phyloP scores from a whole-genome alignment of 1,139 yeast species.

The Hansenula lynferdii region DNA sequence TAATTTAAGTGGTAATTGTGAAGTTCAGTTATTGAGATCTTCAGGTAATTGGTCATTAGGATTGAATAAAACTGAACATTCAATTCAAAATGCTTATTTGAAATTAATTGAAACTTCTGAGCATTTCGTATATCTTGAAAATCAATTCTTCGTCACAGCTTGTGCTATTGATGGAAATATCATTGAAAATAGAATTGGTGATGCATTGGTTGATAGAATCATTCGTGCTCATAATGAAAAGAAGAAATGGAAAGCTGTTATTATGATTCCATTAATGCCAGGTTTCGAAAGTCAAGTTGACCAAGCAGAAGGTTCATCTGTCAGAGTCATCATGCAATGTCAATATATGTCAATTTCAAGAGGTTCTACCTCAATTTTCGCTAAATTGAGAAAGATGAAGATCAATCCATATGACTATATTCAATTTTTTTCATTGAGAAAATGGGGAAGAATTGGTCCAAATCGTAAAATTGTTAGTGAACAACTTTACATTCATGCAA shows the following conservation, averaged over 20 bases:
- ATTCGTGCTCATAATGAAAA: slow-evolving; percentile 79
- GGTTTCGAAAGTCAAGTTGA: slow-evolving; percentile 96
- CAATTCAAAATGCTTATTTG: slow-evolving; percentile 90
- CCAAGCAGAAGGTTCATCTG: slow-evolving; percentile 88
- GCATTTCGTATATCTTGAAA: slow-evolving; percentile 91
- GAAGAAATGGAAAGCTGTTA: slow-evolving; percentile 83
- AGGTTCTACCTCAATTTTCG: slow-evolving; percentile 87
- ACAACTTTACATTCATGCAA: slow-evolving; percentile 91
- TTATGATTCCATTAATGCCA: slow-evolving; percentile 94
- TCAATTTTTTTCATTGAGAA: slow-evolving; percentile 85
- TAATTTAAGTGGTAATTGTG: slow-evolving; percentile 70
- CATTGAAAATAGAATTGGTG: slow-evolving; percentile 88
- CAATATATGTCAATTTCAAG: slow-evolving; percentile 92
- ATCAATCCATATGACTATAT: slow-evolving; percentile 89
- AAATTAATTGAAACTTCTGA: slow-evolving; percentile 88
- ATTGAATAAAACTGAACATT: slow-evolving; percentile 73
- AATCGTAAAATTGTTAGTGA: slow-evolving; percentile 75
- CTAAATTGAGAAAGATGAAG: slow-evolving; percentile 71
- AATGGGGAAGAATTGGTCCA: slow-evolving; percentile 93
- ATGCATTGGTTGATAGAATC: slow-evolving; percentile 92
- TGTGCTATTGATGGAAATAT: slow-evolving; percentile 82
- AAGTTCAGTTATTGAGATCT: slow-evolving; percentile 83
- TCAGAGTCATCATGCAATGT: slow-evolving; percentile 94
- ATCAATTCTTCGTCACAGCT: slow-evolving; percentile 89
- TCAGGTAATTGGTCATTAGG: slow-evolving; percentile 95